Percentiles rank a stretch among this genome's conserved stretches.
These are phyloP conservation scores for Diddensiella santjacobensis DNA, from an alignment of 805 yeast species.

Conservation along the genomic window DNA sequence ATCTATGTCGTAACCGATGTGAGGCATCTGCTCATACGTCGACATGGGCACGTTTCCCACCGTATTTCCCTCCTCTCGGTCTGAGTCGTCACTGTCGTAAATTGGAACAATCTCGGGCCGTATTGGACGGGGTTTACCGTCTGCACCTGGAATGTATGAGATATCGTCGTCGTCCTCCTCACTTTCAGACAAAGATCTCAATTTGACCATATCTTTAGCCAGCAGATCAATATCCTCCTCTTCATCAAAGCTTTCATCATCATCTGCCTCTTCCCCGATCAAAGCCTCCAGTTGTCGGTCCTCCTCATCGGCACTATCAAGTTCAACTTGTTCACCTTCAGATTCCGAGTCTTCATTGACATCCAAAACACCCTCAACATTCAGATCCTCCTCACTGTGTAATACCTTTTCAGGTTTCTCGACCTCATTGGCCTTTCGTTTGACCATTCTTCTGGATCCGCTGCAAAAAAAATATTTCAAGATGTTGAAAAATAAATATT, in stretches of 20 bases:
- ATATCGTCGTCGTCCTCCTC: conserved; percentile 34
- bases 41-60: conserved; percentile 91
- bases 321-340: no score
- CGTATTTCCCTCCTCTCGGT: conserved; percentile 73
- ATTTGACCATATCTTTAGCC: conserved; percentile 31
- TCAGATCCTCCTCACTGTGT: conserved; percentile 17
- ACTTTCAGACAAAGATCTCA: conserved; percentile 43
- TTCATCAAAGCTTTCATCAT: conserved; percentile 23
- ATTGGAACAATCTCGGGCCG: conserved; percentile 90
- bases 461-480: conserved; percentile 10
- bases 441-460: conserved; percentile 18
- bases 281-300: conserved; percentile 28
- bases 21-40: conserved; percentile 96
- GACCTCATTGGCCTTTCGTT: conserved; percentile 20
- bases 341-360: conserved; percentile 24
- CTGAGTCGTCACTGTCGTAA: conserved; percentile 94
- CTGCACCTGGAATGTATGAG: conserved; percentile 42
- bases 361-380: conserved; percentile 18
- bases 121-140: conserved; percentile 74
- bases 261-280: conserved; percentile 24
- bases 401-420: conserved; percentile 8
- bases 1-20: conserved; percentile 92
- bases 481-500: no score
- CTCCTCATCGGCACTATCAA: conserved; percentile 26
- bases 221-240: conserved; percentile 47